Evolutionary conservation across 2,329 filamentous ascomycete genomes (phyloP), one percentile per base, ranked within the genome.

Genomic region (Zasmidium citrigriseum): DNA sequence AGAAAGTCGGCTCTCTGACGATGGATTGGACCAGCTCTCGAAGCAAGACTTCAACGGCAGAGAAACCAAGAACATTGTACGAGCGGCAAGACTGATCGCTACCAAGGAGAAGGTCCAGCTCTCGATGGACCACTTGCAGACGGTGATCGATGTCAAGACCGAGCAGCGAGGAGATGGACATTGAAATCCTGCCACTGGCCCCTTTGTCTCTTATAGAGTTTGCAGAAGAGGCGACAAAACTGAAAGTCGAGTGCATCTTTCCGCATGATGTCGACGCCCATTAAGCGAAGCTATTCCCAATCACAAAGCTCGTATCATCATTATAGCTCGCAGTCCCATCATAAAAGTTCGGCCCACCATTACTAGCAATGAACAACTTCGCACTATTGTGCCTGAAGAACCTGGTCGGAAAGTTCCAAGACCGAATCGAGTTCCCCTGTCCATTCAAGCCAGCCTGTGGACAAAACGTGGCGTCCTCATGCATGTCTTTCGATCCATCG

Each of bases 401-500:
- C 50, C 83, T 78, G 0, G 83, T 85, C 0, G 85, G 84, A 65
- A 84, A 86, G 50, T 75, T 79, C 84, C 84, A 87, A 1, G 83
- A 76, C 4, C 81, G 77, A 27, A 87, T 75, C 0, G 83, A 79
- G 61, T 59, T 80, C 5, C 81, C 83, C 41, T 76, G 67, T 3
- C 82, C 81, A 61, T 71, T 82, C 23, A 87, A 71, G 0, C 79
- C 80, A 0, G 77, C 55, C 68, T 81, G 76, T 0, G 83, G 76
- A 67, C 85, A 88, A 71, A 87, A 88, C 0, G 85, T 87, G 10
- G 85, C 83, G 49, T 87, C 85, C 63, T 87, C 84, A 5, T 72
- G 25, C 72, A 87, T 86, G 53, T 75, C 72, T 75, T 86, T 85
- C 57, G 75, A 76, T 55, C 79, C 78, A 60, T 86, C 84, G 61